These are phyloP conservation scores for Periconia macrospinosa DNA, from an alignment of 2,329 filamentous ascomycete species.

Conservation along the genomic window DNA sequence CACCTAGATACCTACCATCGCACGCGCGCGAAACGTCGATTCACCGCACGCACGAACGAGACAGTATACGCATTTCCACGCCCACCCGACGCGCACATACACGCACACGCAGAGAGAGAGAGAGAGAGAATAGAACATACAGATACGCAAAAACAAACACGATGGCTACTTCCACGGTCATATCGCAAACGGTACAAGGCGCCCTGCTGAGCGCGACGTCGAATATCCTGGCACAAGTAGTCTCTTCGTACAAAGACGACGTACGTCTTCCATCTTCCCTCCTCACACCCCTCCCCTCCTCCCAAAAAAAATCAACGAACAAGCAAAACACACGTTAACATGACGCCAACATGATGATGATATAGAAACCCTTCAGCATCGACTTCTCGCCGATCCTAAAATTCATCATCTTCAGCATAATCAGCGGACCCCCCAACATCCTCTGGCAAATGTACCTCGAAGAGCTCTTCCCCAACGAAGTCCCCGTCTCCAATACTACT, in stretches of 20 bases:
- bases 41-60: too few relatives aligned
- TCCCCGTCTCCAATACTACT: conserved; percentile 36
- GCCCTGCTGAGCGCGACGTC: conserved; percentile 67
- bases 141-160: background rate
- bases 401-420: conserved; percentile 72
- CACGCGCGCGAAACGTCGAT: too few relatives aligned
- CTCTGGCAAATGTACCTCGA: conserved; percentile 84
- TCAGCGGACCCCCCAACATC: conserved; percentile 81
- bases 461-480: conserved; percentile 66
- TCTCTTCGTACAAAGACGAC: conserved; percentile 63
- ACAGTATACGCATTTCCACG: too few relatives aligned
- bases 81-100: too few relatives aligned
- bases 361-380: conserved; percentile 62
- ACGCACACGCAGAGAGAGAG: background rate
- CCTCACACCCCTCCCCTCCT: background rate
- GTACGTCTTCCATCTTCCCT: conserved; percentile 47
- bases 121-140: background rate
- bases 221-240: conserved; percentile 72
- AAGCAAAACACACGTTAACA: conserved; percentile 3
- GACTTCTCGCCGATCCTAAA: conserved; percentile 71
- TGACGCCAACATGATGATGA: too few relatives aligned
- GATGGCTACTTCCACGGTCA: conserved; percentile 35
- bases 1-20: too few relatives aligned
- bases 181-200: conserved; percentile 59
- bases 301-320: background rate